These are phyloP conservation scores for Aspergillus homomorphus DNA, from an alignment of 495 filamentous ascomycete genomes.

Conservation along the genomic window DNA sequence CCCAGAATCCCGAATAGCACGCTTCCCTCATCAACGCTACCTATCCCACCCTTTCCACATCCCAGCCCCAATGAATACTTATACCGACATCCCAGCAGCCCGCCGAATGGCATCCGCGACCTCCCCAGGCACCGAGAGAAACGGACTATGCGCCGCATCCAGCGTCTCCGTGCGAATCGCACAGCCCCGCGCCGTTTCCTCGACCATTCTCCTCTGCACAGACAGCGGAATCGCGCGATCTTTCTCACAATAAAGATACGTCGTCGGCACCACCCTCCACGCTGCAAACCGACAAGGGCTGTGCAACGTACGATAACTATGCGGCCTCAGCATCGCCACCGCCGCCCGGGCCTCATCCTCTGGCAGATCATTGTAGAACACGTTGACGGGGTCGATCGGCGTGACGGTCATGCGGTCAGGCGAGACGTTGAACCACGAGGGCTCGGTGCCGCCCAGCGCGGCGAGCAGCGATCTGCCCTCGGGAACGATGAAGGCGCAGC, in stretches of 20 bases:
- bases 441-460: conserved; percentile 17
- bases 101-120: conserved; percentile 16
- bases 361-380: conserved; percentile 1
- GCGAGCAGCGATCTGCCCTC: conserved; percentile 19
- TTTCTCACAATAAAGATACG: conserved; percentile 47
- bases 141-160: conserved; percentile 33
- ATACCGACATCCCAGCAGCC: conserved; percentile 14
- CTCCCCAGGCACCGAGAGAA: conserved; percentile 24
- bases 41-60: too few species aligned
- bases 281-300: conserved; percentile 36
- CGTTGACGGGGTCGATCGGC: background rate
- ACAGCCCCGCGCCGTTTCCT: conserved; percentile 13
- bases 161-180: conserved; percentile 21
- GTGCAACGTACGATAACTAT: conserved; percentile 17
- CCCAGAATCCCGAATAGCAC: too few species aligned
- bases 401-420: conserved; percentile 7
- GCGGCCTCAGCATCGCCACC: conserved; percentile 10
- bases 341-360: background rate
- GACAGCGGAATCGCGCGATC: conserved; percentile 37
- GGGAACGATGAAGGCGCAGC: conserved; percentile 30
- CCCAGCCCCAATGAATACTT: too few species aligned
- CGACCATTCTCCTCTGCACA: conserved; percentile 36
- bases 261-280: conserved; percentile 45
- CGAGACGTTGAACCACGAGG: conserved; percentile 15
- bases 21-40: too few species aligned